phyloP scores from a whole-genome alignment of 1,284 basidiomycete species.

The Rhodotorula sp. region DNA sequence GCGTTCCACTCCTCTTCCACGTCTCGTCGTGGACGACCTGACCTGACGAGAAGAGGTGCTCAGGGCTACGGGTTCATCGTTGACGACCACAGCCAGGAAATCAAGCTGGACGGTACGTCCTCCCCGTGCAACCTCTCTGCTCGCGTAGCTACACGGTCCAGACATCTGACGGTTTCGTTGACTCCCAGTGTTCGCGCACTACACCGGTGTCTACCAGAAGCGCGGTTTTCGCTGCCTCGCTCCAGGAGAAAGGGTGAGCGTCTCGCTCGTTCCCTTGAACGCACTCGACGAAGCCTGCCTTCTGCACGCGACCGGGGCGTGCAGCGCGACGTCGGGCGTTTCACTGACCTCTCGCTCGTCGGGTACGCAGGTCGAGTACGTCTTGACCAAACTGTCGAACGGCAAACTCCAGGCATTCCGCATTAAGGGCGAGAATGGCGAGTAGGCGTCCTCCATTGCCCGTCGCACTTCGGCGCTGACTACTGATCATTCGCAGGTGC shows the following conservation, averaged over 20 bases:
- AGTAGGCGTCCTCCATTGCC: background rate
- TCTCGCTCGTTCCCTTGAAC: background rate
- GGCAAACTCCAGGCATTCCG: slow-evolving; percentile 3
- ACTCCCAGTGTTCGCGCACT: slow-evolving; percentile 19
- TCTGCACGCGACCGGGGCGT: too few relatives aligned
- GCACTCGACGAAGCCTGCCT: background rate
- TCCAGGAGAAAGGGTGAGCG: background rate
- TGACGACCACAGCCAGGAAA: slow-evolving; percentile 9
- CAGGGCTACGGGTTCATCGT: slow-evolving; percentile 27
- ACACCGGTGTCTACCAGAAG: slow-evolving; percentile 7
- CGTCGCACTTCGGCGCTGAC: background rate
- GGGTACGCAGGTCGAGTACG: slow-evolving; percentile 5
- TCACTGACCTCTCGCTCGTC: too few relatives aligned
- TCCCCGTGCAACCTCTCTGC: background rate
- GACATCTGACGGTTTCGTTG: too few relatives aligned
- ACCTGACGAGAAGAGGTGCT: too few relatives aligned
- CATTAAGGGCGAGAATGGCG: background rate
- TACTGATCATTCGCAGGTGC: too few relatives aligned
- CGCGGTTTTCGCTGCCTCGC: slow-evolving; percentile 13
- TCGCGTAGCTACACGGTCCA: background rate
- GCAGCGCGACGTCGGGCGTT: too few relatives aligned
- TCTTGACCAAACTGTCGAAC: background rate
- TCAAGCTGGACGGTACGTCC: slow-evolving; percentile 1
- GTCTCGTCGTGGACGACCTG: background rate
- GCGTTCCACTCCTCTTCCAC: background rate